These are phyloP conservation scores for Capsicum chinense DNA, from an alignment of 257 asterid species.

Conservation along the genomic window DNA sequence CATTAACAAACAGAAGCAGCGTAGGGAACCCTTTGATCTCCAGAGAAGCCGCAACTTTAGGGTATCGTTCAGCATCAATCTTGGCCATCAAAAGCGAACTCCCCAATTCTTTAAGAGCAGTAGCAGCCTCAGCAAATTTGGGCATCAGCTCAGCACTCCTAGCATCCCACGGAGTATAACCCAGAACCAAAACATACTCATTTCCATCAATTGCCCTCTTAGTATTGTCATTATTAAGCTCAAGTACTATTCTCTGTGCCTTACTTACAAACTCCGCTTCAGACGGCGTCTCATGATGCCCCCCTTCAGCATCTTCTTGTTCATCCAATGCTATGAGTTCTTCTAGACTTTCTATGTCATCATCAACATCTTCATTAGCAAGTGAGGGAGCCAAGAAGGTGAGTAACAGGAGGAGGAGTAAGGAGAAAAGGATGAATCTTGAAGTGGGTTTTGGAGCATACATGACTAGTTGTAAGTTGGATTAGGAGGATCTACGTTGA, in stretches of 20 bases:
- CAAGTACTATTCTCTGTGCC: constrained; percentile 89
- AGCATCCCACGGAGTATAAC: constrained; percentile 92
- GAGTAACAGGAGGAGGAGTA: constrained; percentile 51
- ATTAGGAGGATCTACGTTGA: not conserved
- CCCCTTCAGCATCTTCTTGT: constrained; percentile 39
- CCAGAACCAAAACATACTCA: constrained; percentile 83
- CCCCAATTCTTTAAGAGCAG: constrained; percentile 66
- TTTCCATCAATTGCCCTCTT: constrained; percentile 62
- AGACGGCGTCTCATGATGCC: too few relatives aligned
- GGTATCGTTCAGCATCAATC: constrained; percentile 82
- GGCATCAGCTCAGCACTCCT: constrained; percentile 99
- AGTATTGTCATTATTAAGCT: constrained; percentile 66
- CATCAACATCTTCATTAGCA: constrained; percentile 36
- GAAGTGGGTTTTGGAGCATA: constrained; percentile 44
- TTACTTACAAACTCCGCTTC: constrained; percentile 79
- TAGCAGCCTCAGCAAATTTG: constrained; percentile 93
- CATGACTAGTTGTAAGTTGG: constrained; percentile 40
- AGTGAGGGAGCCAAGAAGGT: constrained; percentile 41
- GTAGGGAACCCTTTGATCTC: constrained; percentile 91
- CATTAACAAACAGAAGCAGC: constrained; percentile 76
- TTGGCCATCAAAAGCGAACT: constrained; percentile 72
- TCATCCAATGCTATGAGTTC: constrained; percentile 86
- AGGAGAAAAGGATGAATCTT: constrained; percentile 51
- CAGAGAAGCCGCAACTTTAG: constrained; percentile 69
- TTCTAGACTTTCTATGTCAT: constrained; percentile 60